Conservation (phyloP, 2,329 filamentous ascomycete species). For the Calcarisporium arbuscula region DNA sequence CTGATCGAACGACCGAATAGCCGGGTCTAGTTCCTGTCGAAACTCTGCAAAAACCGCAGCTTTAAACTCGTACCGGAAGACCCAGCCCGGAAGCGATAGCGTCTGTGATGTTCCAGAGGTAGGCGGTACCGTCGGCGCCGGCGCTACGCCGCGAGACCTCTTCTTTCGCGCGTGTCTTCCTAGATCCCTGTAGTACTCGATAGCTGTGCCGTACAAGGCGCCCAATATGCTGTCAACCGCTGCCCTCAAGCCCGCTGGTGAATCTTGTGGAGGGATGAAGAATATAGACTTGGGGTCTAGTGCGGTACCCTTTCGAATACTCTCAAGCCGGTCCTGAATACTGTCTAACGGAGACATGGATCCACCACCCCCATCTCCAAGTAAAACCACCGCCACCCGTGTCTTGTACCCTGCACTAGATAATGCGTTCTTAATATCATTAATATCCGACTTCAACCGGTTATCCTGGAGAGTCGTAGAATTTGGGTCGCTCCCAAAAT, state of each 20-base stretch:
- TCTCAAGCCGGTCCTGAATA: slow-evolving; percentile 63
- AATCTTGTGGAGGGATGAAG: slow-evolving; percentile 70
- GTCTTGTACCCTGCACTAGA: slow-evolving; percentile 68
- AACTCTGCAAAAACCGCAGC: slow-evolving; percentile 87
- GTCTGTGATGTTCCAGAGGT: slow-evolving; percentile 80
- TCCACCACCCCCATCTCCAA: slow-evolving; percentile 22
- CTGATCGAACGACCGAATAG: slow-evolving; percentile 77
- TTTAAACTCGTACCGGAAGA: slow-evolving; percentile 92
- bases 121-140: slow-evolving; percentile 75
- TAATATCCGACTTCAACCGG: slow-evolving; percentile 81
- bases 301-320: slow-evolving; percentile 71
- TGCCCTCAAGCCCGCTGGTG: slow-evolving; percentile 62
- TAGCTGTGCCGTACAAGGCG: slow-evolving; percentile 64
- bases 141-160: slow-evolving; percentile 69
- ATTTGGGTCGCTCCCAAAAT: slow-evolving; percentile 65
- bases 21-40: slow-evolving; percentile 84
- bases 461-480: slow-evolving; percentile 77
- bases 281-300: slow-evolving; percentile 82
- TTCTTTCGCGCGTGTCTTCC: slow-evolving; percentile 91
- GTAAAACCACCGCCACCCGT: slow-evolving; percentile 61
- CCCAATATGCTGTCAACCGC: slow-evolving; percentile 69
- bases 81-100: slow-evolving; percentile 82
- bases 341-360: slow-evolving; percentile 53
- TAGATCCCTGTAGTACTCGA: slow-evolving; percentile 91
- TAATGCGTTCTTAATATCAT: slow-evolving; percentile 64